These are phyloP conservation scores for Globisporangium megalacanthum DNA, from an alignment of 352 stramenopile genomes.

Conservation along the genomic window DNA sequence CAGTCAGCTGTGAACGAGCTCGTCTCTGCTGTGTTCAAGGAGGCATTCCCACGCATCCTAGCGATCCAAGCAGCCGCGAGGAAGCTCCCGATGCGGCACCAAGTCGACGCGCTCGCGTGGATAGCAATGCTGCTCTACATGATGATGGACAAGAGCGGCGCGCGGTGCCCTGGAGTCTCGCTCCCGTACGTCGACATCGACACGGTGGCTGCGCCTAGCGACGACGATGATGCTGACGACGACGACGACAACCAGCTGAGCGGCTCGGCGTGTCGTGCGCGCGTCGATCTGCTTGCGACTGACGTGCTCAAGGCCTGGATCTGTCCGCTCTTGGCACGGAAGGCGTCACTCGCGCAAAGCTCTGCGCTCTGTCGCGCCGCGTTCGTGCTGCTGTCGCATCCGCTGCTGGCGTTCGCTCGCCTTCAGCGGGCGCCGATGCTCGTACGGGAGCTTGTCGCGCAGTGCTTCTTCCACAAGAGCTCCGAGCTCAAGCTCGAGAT, in stretches of 20 bases:
- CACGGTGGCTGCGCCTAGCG: slow-evolving; percentile 6
- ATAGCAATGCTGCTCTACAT: slow-evolving; percentile 73
- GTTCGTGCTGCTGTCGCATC: slow-evolving; percentile 65
- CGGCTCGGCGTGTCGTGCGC: slow-evolving; percentile 38
- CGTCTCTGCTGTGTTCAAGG: slow-evolving; percentile 53
- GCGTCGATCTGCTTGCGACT: slow-evolving; percentile 49
- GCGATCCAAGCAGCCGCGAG: slow-evolving; percentile 36
- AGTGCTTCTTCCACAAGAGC: slow-evolving; percentile 55
- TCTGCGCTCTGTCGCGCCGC: slow-evolving; percentile 47
- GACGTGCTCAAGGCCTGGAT: slow-evolving; percentile 53
- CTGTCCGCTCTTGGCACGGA: slow-evolving; percentile 37
- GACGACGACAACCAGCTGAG: slow-evolving; percentile 41
- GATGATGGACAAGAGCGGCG: slow-evolving; percentile 78
- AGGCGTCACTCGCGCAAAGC: slow-evolving; percentile 45
- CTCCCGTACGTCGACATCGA: slow-evolving; percentile 72
- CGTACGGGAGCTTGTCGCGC: slow-evolving; percentile 50
- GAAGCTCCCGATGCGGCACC: slow-evolving; percentile 44
- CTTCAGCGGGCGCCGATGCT: slow-evolving; percentile 35
- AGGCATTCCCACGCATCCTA: slow-evolving; percentile 54
- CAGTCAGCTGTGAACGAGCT: slow-evolving; percentile 66
- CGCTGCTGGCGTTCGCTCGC: slow-evolving; percentile 50
- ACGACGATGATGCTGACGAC: slow-evolving; percentile 14
- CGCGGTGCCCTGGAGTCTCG: slow-evolving; percentile 54
- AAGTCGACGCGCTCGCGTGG: slow-evolving; percentile 57
- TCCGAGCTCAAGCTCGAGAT: slow-evolving; percentile 49